These are phyloP conservation scores for Herpetomonas samuelpessoai DNA, from an alignment of 208 protist species.

Conservation along the genomic window DNA sequence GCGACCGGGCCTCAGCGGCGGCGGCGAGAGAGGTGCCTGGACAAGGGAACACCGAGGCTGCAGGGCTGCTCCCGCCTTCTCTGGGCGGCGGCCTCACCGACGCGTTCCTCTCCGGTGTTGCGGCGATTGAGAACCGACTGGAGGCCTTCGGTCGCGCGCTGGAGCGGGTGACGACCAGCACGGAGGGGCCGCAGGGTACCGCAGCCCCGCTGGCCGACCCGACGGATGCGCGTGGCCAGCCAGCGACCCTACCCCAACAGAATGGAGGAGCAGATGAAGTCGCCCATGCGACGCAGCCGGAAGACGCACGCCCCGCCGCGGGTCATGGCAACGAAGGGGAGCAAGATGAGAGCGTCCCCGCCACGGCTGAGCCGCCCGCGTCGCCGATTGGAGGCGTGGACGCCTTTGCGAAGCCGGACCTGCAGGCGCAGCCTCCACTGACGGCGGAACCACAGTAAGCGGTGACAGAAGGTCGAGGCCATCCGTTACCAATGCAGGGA, in stretches of 20 bases:
- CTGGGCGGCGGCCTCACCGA: slow-evolving; percentile 17
- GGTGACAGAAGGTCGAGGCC: too few species aligned
- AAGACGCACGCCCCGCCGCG: neutral
- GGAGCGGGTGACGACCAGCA: slow-evolving; percentile 22
- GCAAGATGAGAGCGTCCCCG: neutral
- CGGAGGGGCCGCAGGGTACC: neutral
- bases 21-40: too few species aligned
- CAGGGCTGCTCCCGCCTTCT: neutral
- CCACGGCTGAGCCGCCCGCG: neutral
- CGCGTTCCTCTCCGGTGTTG: slow-evolving; percentile 26
- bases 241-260: neutral
- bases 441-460: neutral
- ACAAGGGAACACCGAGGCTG: too few species aligned
- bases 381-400: too few species aligned
- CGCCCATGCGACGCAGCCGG: neutral
- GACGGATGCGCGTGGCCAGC: neutral
- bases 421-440: neutral
- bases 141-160: slow-evolving; percentile 48
- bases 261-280: neutral
- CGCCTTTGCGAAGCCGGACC: neutral
- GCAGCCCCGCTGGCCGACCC: neutral
- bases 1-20: slow-evolving; percentile 6
- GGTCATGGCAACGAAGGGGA: neutral
- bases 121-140: slow-evolving; percentile 45
- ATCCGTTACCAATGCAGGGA: neutral